Conservation (phyloP, 148 eudicot species). For the Cornus suecica region DNA sequence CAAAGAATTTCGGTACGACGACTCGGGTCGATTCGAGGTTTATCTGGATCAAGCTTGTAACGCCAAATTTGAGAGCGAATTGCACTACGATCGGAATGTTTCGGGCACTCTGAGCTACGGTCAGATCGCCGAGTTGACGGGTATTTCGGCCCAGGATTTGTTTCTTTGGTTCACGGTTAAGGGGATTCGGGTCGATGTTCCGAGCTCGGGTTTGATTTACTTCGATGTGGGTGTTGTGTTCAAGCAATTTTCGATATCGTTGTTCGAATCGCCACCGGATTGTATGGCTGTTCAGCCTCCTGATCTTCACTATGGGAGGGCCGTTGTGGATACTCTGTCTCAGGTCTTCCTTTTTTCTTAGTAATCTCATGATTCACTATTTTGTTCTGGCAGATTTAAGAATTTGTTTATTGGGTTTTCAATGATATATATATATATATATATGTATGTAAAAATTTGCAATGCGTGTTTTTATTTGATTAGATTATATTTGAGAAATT, state of each 20-base stretch:
- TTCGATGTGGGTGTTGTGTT: conserved; percentile 91
- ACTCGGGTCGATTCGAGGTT: conserved; percentile 51
- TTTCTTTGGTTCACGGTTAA: conserved; percentile 81
- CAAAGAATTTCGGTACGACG: conserved; percentile 30
- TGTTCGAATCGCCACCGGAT: conserved; percentile 68
- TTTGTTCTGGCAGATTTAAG: neutral
- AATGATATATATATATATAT: no score
- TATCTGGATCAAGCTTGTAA: conserved; percentile 60
- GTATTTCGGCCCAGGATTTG: conserved; percentile 73
- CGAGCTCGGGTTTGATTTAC: conserved; percentile 80
- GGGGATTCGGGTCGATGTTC: conserved; percentile 74
- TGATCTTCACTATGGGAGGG: conserved; percentile 16
- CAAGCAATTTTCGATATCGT: conserved; percentile 74
- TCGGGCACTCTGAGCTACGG: conserved; percentile 58
- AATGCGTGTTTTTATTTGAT: neutral
- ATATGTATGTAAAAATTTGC: neutral
- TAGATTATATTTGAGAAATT: neutral
- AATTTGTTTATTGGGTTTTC: neutral
- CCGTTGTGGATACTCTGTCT: conserved; percentile 9
- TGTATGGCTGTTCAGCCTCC: conserved; percentile 46
- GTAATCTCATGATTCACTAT: neutral
- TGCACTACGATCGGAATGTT: conserved; percentile 63
- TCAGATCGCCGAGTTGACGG: conserved; percentile 52
- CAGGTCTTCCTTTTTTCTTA: conserved; percentile 14
- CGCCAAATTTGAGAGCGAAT: conserved; percentile 65